Evolutionary conservation across 1,139 yeast species (phyloP).

Genomic region (Diutina pseudorugosa): DNA sequence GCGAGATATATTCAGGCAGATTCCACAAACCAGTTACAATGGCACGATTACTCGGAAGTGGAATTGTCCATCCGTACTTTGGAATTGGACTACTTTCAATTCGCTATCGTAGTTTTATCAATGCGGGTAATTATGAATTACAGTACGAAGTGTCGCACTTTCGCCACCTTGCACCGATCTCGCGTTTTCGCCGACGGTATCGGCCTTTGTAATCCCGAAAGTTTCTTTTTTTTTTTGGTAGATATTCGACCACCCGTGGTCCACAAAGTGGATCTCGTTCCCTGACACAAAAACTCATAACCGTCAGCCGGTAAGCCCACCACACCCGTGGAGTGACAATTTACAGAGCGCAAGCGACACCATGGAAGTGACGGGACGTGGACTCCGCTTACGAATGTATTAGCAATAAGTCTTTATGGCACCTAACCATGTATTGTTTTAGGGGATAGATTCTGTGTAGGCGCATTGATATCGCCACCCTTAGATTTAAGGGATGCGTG

Average conservation of each 20-base stretch:
- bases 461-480: not conserved
- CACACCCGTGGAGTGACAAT: not conserved
- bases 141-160: too few relatives aligned
- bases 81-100: too few relatives aligned
- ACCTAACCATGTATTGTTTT: too few relatives aligned
- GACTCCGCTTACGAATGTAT: too few relatives aligned
- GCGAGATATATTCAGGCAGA: too few relatives aligned
- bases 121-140: not conserved
- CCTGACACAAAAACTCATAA: not conserved
- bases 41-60: too few relatives aligned
- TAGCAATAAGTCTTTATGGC: too few relatives aligned
- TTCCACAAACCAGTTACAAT: too few relatives aligned
- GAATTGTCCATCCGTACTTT: too few relatives aligned
- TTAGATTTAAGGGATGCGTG: not conserved
- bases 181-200: not conserved
- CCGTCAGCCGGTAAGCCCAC: not conserved
- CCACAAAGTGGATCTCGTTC: not conserved
- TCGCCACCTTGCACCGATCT: not conserved
- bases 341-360: not conserved
- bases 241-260: not conserved
- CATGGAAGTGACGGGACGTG: not conserved
- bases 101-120: not conserved
- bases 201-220: not conserved
- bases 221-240: not conserved
- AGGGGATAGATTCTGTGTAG: not conserved